phyloP scores from a whole-genome alignment of 805 yeast genomes.

The Starmerella kuoi region DNA sequence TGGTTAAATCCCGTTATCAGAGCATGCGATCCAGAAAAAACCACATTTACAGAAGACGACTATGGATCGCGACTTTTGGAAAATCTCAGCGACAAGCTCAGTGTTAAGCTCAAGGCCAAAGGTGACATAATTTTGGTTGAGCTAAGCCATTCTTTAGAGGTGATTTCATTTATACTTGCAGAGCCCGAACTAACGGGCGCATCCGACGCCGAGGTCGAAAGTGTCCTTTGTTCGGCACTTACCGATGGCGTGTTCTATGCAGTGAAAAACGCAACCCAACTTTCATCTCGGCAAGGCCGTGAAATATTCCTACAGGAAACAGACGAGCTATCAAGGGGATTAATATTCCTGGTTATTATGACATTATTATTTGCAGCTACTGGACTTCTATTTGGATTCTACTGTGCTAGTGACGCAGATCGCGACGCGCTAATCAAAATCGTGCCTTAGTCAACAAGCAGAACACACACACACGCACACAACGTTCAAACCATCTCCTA shows the following conservation, averaged over 20 bases:
- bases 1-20: constrained; percentile 19
- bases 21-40: constrained; percentile 18
- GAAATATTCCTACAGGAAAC: neutral
- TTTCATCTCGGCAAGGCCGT: neutral
- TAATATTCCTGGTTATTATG: constrained; percentile 16
- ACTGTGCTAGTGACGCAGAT: constrained; percentile 1
- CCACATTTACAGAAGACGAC: constrained; percentile 8
- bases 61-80: constrained; percentile 9
- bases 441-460: neutral
- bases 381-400: constrained; percentile 19
- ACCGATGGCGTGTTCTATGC: constrained; percentile 9
- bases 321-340: constrained; percentile 10
- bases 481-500: too few relatives aligned
- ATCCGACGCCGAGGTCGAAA: constrained; percentile 5
- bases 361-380: constrained; percentile 18
- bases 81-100: constrained; percentile 8
- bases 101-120: constrained; percentile 3
- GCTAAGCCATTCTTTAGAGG: constrained; percentile 8
- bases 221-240: constrained; percentile 4
- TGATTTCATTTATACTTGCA: constrained; percentile 6
- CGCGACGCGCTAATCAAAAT: neutral
- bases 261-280: neutral
- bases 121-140: constrained; percentile 8
- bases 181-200: constrained; percentile 8
- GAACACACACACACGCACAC: too few relatives aligned